These are phyloP conservation scores for Warburgia ugandensis DNA, from an alignment of 164 flowering plant species.

Conservation along the genomic window DNA sequence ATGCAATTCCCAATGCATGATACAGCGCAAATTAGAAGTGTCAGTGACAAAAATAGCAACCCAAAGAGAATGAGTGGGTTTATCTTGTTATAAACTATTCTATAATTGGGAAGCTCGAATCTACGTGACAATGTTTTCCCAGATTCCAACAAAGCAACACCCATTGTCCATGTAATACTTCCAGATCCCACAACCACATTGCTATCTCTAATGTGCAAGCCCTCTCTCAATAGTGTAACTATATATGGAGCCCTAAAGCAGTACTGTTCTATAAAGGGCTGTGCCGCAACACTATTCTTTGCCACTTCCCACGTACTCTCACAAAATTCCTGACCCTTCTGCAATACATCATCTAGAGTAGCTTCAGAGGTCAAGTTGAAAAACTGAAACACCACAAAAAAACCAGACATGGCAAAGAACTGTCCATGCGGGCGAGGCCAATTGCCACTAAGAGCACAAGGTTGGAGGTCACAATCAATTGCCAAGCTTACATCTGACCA, in stretches of 20 bases:
- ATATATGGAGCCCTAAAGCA: conserved; percentile 95
- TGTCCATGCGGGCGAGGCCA: conserved; percentile 69
- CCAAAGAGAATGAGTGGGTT: conserved; percentile 45
- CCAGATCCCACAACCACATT: conserved; percentile 78
- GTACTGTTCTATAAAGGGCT: conserved; percentile 92
- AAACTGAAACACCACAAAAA: conserved; percentile 85
- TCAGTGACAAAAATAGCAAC: conserved; percentile 41
- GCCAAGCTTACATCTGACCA: conserved; percentile 63
- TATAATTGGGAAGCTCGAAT: conserved; percentile 32
- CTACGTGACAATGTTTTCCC: conserved; percentile 38
- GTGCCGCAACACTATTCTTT: conserved; percentile 71
- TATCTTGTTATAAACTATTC: conserved; percentile 43
- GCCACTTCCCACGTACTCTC: conserved; percentile 75
- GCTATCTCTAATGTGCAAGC: conserved; percentile 71
- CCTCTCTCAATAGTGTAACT: conserved; percentile 72
- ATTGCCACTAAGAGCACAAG: conserved; percentile 66
- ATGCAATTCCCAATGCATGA: conserved; percentile 50
- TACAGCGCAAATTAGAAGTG: conserved; percentile 48
- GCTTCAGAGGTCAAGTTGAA: conserved; percentile 76
- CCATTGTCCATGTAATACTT: conserved; percentile 92
- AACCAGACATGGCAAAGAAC: conserved; percentile 89
- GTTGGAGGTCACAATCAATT: conserved; percentile 76
- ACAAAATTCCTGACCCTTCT: conserved; percentile 79
- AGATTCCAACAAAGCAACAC: conserved; percentile 85
- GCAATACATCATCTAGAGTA: conserved; percentile 73